Base-by-base conservation (phyloP, 1,284 basidiomycete genomes). In the Pseudozyma tsukubaensis region DNA sequence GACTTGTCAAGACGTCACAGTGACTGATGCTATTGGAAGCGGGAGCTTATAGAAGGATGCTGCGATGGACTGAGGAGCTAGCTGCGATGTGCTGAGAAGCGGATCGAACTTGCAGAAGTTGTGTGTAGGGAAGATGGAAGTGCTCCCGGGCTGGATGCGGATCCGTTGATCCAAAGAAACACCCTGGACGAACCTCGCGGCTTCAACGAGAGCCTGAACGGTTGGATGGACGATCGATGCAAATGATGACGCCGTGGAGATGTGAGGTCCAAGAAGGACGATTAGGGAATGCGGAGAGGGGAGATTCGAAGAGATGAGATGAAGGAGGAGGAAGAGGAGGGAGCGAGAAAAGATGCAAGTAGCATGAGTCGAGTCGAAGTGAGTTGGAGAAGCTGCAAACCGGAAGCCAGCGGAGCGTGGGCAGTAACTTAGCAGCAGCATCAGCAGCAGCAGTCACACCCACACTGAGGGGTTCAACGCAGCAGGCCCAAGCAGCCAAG, bases 241-340 rank as follows among this genome's bases (percentile, higher is more conserved):
- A 47, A 32, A 29, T 10, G 42, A 50, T 29, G 36, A 44, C 53
- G 40, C 11, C 44, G 32, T n/a, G 36, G 37, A 56, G 39, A 19
- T 44, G n/a, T 37, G 11, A 44, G 47, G 36, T 16, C 58, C 12
- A 43, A 45, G 21, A 40, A 55, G 50, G 36, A 51, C 44, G 42
- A 24, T 14, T 59, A 68, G 59, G 59, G 35, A 40, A 59, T 59
- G 49, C 42, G 48, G n/a, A 56, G 58, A 60, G 53, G 57, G 50
- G 64, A 54, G 40, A 32, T 32, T 18, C 11, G n/a, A 48, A n/a
- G 24, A 47, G 42, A 21, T n/a, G 13, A 24, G 24, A 49, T 50
- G 47, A 36, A 42, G 39, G 52, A 49, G 32, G 45, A 45, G 42
- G 24, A 39, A 39, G 47, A 53, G 18, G 43, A 59, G 43, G 45